phyloP scores from a whole-genome alignment of 345 rosid species.

The Raphanus sativus region DNA sequence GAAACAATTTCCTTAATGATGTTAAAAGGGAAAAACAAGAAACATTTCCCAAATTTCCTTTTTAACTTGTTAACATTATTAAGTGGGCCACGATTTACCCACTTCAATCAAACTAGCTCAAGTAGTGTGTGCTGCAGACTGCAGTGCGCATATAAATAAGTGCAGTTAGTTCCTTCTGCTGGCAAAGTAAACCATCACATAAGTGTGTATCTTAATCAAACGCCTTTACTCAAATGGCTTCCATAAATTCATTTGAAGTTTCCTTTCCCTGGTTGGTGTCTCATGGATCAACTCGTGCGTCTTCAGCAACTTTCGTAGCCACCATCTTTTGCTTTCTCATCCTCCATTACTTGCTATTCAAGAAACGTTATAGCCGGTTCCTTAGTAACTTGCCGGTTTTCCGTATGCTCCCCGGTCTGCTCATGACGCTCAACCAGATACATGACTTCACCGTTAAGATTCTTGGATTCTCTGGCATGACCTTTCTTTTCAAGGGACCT shows the following conservation, averaged over 20 bases:
- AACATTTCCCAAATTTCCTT: not conserved
- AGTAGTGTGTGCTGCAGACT: not conserved
- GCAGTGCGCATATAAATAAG: not conserved
- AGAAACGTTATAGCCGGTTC: not conserved
- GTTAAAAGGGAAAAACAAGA: not conserved
- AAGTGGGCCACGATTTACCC: not conserved
- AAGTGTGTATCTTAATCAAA: not conserved
- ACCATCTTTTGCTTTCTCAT: constrained; percentile 13
- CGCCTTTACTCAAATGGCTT: not conserved
- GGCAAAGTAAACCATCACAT: not conserved
- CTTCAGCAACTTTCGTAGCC: not conserved
- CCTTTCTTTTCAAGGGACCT: not conserved
- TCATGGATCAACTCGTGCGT: not conserved
- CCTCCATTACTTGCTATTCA: not conserved
- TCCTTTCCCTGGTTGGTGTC: not conserved
- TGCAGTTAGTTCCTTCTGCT: not conserved
- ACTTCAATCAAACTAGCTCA: not conserved
- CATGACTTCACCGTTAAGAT: constrained; percentile 12
- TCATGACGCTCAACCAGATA: not conserved
- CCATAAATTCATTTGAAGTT: not conserved
- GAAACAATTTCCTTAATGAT: not conserved
- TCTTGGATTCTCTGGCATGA: not conserved
- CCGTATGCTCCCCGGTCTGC: not conserved
- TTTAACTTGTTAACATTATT: not conserved
- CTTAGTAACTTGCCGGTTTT: constrained; percentile 8